Evolutionary conservation across 768 basidiomycete species (phyloP), one percentile per base, ranked within the genome.

Genomic region (Suillus subalutaceus): DNA sequence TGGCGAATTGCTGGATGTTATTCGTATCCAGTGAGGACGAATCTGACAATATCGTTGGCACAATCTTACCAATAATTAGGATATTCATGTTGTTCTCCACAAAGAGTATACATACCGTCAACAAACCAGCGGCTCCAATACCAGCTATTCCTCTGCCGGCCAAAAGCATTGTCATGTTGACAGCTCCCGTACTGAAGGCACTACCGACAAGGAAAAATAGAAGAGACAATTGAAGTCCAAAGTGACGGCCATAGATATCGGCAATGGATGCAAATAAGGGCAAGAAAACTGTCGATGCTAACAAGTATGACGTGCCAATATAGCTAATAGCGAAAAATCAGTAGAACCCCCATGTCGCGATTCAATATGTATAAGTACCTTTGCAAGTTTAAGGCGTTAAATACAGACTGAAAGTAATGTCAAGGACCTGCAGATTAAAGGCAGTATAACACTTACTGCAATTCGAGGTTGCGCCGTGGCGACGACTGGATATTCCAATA

Each of bases 401-500:
- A 77, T 13, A 77, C 61, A 23, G 75, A 76, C 75, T 76, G 37
- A 46, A 44, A 32, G 15, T 52, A 35, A 63, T 9, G 26, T 67
- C 40, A 50, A 35, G n/a, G 20, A 32, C 12, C 1, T 15, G 35
- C 38, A 23, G 40, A 65, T 9, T 18, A 38, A 23, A 18, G 40
- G 15, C 15, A 4, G 2, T 2, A 23, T 16, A 20, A 52, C 3
- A 70, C 81, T 57, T 68, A 85, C 83, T 12, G 84, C 85, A 65
- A 86, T 86, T 43, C 79, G 80, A 38, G 81, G 73, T 64, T 86
- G 85, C 4, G 85, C 83, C 16, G 84, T 86, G 5, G 85, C 84
- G 38, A 86, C 83, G 2, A 85, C 85, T 82, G 63, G 59, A 56
- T 35, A 56, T 18, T 40, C 64, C 23, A 37, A 35, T 37, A 13